Evolutionary conservation across 2,329 filamentous ascomycete genomes (phyloP).

Genomic region (Pleoardoris graminearum): DNA sequence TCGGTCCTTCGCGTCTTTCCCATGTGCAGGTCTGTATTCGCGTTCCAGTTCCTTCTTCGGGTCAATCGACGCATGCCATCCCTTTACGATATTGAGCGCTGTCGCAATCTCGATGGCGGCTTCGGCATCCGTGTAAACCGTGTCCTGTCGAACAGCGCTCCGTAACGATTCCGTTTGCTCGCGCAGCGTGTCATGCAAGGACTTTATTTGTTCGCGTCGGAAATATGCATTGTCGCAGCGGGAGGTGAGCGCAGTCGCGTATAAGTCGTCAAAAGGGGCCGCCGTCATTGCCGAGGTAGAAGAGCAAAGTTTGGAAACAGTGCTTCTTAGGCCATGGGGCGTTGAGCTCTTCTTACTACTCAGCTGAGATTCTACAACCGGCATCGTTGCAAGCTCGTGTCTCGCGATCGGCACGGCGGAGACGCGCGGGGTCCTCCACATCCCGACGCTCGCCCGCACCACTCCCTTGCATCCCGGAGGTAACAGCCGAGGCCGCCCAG

Average conservation of each 20-base stretch:
- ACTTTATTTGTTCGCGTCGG: slow-evolving; percentile 52
- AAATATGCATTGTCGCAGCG: slow-evolving; percentile 52
- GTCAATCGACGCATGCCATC: slow-evolving; percentile 48
- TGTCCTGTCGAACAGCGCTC: slow-evolving; percentile 49
- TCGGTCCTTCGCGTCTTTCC: slow-evolving; percentile 43
- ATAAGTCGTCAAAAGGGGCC: slow-evolving; percentile 34
- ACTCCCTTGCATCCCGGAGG: slow-evolving; percentile 6
- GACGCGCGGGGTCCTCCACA: slow-evolving; percentile 19
- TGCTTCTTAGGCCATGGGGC: too few species aligned
- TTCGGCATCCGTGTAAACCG: slow-evolving; percentile 41
- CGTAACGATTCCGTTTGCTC: slow-evolving; percentile 42
- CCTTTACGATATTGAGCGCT: slow-evolving; percentile 45
- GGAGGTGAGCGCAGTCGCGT: slow-evolving; percentile 51
- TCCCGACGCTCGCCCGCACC: slow-evolving; percentile 17
- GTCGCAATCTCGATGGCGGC: slow-evolving; percentile 49
- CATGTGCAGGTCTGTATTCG: slow-evolving; percentile 50
- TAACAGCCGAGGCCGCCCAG: not conserved
- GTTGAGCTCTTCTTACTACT: too few species aligned
- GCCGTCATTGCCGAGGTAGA: not conserved
- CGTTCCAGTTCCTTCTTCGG: slow-evolving; percentile 43
- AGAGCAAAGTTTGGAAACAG: not conserved
- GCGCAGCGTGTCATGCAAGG: slow-evolving; percentile 47
- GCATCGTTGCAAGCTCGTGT: not conserved
- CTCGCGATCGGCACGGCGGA: not conserved
- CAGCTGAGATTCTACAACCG: not conserved